Base-by-base conservation (phyloP, 2,329 filamentous ascomycete species). In the Arachnopeziza araneosa region DNA sequence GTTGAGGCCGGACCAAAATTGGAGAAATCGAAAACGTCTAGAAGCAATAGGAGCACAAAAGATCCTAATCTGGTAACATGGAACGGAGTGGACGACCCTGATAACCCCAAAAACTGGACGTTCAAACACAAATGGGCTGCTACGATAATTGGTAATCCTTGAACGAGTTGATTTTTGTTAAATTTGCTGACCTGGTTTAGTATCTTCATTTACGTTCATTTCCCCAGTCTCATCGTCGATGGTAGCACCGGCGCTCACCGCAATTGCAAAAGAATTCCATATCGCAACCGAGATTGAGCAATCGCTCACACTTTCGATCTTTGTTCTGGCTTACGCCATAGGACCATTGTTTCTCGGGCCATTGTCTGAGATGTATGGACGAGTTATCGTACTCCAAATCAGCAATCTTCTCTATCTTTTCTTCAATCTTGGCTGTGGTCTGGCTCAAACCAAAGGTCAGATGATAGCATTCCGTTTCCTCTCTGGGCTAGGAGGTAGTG, bases 291-390 rank as follows among this genome's bases (percentile, higher is more conserved):
- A 54, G 68, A 71, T 57, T 74, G 82, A 64, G 73, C 83, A 2
- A 76, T 77, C 50, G 75, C 76, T 61, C 77, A 80, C 66, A 69
- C 78, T 58, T 68, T 81, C 55, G 74, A 77, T 53, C 10, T 79
- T 77, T 14, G 78, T 80, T 17, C 67, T 80, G 14, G 78, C 77
- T 6, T 80, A 77, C 63, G 76, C 77, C 23, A 75, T 76, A 24
- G 78, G 78, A 0, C 78, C 78, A 0, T 59, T 71, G 1, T 60
- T 89, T 3, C 89, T 86, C 81, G 87, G 87, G 1, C 86, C 86
- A 0, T 71, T 80, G 5, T 79, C 79, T 0, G 80, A 83, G 61
- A 70, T 81, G 0, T 82, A 78, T 56, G 81, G 80, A 0, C 67
- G 81, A 1, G 67, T 74, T 49, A 66, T 67, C 0, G 67, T 82